Evolutionary conservation across 345 rosid genomes (phyloP), one percentile per base, ranked within the genome.

Genomic region (Salix caprea): DNA sequence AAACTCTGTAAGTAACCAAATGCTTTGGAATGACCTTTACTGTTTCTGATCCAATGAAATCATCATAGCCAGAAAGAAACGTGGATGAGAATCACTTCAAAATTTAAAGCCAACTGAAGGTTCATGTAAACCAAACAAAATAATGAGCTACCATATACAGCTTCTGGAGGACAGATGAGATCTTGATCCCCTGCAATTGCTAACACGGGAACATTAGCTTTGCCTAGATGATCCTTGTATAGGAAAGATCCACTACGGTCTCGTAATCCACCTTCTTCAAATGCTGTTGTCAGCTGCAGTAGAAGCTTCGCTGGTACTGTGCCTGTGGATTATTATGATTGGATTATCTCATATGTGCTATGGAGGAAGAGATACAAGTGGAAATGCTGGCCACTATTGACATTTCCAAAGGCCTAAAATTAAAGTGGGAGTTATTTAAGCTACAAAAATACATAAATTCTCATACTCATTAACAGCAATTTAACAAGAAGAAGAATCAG

Each of bases 101-200:
- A 21, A 30, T 28, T 46, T 26, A 48, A 18, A 50, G 23, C 69
- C 44, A 56, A 56, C 9, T 34, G 28, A 36, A 69, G 28, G 7
- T 30, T 32, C 18, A 54, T 58, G 34, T 0, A 71, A 46, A 28
- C 56, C 24, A 46, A 24, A 18, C 15, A 74, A 65, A 36, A 58
- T 52, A 42, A 58, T 23, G 28, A 58, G 32, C 30, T 88, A 90
- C 99, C 97, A 52, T 91, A 87, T 72, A 89, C 99, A 10, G 97
- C 98, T 52, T 89, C 92, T 0, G 93, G 92, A 15, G 97, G 98
- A 70, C 98, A 91, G 70, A 89, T 85, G 44, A 84, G 87, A 81
- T 90, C 98, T 81, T 85, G 89, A 85, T 94, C 95, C 42, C 89
- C 97, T n/a, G 97, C 97, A 69, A 90, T 69, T 19, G 97, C 97